Percentiles rank a stretch among this genome's conserved stretches.
Evolutionary conservation across 352 stramenopile species (phyloP).

Genomic region (Phytopythium chamaehyphon): DNA sequence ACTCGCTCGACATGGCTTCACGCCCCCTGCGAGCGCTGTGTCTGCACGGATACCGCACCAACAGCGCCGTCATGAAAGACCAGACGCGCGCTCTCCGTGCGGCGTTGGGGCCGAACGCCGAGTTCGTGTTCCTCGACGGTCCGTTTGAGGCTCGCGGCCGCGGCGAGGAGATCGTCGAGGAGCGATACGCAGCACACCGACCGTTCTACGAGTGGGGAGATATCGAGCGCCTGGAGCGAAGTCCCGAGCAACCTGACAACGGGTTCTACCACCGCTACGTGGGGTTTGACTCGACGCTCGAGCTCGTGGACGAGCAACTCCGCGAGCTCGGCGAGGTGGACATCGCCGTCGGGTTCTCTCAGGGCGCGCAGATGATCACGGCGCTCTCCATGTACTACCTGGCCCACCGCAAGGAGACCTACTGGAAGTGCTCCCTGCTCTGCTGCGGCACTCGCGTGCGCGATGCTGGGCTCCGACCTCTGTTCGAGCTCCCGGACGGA

Average conservation of each 20-base stretch:
- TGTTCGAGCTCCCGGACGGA: slow-evolving; percentile 31
- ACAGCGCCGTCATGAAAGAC: slow-evolving; percentile 42
- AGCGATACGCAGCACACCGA: slow-evolving; percentile 24
- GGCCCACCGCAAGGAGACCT: slow-evolving; percentile 13
- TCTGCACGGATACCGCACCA: slow-evolving; percentile 53
- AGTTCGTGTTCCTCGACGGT: slow-evolving; percentile 48
- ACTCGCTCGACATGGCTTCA: not conserved
- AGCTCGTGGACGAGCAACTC: slow-evolving; percentile 38
- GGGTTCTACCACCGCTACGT: slow-evolving; percentile 39
- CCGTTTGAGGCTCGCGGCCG: slow-evolving; percentile 24
- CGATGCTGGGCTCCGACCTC: slow-evolving; percentile 14
- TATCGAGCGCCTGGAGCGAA: slow-evolving; percentile 17
- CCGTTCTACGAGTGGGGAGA: slow-evolving; percentile 42
- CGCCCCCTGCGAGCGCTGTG: slow-evolving; percentile 41
- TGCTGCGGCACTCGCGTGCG: slow-evolving; percentile 25
- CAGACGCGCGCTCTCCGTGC: slow-evolving; percentile 32
- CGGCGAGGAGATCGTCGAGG: slow-evolving; percentile 31
- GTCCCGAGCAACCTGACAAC: slow-evolving; percentile 14
- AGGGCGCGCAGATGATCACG: slow-evolving; percentile 46
- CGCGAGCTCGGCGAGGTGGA: slow-evolving; percentile 43
- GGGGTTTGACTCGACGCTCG: slow-evolving; percentile 34
- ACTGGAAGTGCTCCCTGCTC: slow-evolving; percentile 48
- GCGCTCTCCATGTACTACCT: slow-evolving; percentile 36
- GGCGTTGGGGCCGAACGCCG: slow-evolving; percentile 26
- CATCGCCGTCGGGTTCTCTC: slow-evolving; percentile 55